A percentile compares a stretch with the other conserved stretches of the same genome.
Evolutionary conservation across 2,329 filamentous ascomycete genomes (phyloP).

Genomic region (Colletotrichum kahawae): DNA sequence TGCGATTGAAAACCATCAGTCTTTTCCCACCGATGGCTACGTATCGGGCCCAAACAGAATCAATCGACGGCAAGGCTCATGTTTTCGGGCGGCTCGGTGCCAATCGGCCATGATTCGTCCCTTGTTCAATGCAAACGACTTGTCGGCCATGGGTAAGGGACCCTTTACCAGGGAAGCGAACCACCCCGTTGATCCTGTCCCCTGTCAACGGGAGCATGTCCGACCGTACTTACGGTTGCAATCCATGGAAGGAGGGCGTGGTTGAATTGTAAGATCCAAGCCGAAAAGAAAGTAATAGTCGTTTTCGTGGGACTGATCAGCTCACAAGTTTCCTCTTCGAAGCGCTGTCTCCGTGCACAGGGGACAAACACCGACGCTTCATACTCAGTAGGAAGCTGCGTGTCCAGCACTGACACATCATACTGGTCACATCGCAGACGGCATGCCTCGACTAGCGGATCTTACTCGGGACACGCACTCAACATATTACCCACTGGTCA

Average conservation of each 20-base stretch:
- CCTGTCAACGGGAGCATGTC: background rate
- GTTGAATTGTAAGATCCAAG: background rate
- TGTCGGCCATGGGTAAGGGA: background rate
- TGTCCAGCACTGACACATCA: background rate
- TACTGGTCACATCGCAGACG: background rate
- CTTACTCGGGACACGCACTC: background rate
- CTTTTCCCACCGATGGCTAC: background rate
- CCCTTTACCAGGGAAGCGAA: background rate
- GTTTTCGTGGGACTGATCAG: background rate
- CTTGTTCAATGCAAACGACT: constrained; percentile 1
- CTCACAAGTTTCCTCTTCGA: background rate
- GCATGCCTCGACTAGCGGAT: background rate
- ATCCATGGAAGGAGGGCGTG: constrained; percentile 1
- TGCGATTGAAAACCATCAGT: background rate
- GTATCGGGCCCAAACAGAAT: background rate
- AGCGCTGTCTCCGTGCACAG: background rate
- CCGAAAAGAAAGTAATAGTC: background rate
- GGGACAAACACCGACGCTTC: background rate
- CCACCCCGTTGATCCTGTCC: background rate
- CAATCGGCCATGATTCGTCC: background rate
- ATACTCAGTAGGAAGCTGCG: background rate
- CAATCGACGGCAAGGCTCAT: background rate
- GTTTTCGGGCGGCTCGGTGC: background rate
- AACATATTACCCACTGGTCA: background rate
- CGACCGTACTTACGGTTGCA: background rate